These are phyloP conservation scores for Laguncularia racemosa DNA, from an alignment of 345 rosid genomes.

Conservation along the genomic window DNA sequence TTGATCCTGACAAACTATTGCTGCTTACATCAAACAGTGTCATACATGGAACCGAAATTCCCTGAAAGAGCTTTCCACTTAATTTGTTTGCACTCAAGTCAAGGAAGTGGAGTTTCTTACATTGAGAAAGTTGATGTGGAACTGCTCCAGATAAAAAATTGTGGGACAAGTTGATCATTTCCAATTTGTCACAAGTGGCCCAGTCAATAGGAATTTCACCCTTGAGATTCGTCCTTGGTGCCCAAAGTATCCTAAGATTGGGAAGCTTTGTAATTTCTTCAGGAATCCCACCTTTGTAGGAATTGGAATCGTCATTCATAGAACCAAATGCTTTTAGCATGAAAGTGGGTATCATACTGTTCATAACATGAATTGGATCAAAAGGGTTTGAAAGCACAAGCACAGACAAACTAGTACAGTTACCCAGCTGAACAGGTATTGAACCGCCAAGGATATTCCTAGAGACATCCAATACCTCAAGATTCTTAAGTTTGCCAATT, in stretches of 20 bases:
- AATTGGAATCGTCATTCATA: slow-evolving; percentile 64
- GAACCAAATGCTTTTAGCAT: slow-evolving; percentile 26
- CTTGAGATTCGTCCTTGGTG: slow-evolving; percentile 66
- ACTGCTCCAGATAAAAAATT: slow-evolving; percentile 61
- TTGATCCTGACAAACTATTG: slow-evolving; percentile 57
- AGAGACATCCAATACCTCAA: slow-evolving; percentile 82
- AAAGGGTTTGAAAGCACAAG: slow-evolving; percentile 66
- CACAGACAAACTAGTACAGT: slow-evolving; percentile 55
- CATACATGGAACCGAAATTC: slow-evolving; percentile 73
- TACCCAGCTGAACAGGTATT: slow-evolving; percentile 69
- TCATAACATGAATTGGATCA: slow-evolving; percentile 34
- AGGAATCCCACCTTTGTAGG: slow-evolving; percentile 67
- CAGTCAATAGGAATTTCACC: slow-evolving; percentile 55
- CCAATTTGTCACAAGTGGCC: slow-evolving; percentile 70
- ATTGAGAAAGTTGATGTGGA: slow-evolving; percentile 40
- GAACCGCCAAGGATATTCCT: slow-evolving; percentile 73
- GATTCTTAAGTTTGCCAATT: slow-evolving; percentile 63
- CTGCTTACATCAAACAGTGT: slow-evolving; percentile 68
- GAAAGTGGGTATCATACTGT: slow-evolving; percentile 26
- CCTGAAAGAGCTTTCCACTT: slow-evolving; percentile 44
- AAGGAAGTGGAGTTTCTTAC: slow-evolving; percentile 62
- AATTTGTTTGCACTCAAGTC: slow-evolving; percentile 67
- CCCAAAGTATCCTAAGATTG: slow-evolving; percentile 75
- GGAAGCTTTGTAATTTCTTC: slow-evolving; percentile 52
- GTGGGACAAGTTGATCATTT: slow-evolving; percentile 70